A percentile compares a stretch with the other conserved stretches of the same genome.
These are phyloP conservation scores for Paecilomyces fulvus DNA, from an alignment of 2,329 filamentous ascomycete species.

Conservation along the genomic window DNA sequence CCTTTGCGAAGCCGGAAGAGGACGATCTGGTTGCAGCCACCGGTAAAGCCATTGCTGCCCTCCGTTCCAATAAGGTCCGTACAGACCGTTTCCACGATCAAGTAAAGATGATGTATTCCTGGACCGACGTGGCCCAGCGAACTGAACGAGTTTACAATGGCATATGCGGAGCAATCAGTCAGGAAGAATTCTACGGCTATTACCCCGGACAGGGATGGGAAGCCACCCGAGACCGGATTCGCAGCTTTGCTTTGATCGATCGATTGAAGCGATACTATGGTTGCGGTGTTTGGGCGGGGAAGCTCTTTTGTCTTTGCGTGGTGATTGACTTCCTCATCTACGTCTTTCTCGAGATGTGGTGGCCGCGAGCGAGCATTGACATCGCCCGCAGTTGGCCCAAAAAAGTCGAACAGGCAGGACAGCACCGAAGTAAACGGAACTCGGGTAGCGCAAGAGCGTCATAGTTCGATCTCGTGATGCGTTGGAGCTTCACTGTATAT, in stretches of 20 bases:
- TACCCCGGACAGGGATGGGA: conserved; percentile 62
- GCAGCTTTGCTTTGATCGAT: conserved; percentile 89
- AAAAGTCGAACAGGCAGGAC: conserved; percentile 44
- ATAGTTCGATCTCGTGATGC: background rate
- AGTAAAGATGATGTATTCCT: conserved; percentile 97
- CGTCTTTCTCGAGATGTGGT: conserved; percentile 77
- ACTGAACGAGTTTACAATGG: conserved; percentile 94
- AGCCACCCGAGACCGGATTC: conserved; percentile 61
- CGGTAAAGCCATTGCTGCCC: conserved; percentile 74
- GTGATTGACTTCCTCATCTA: conserved; percentile 91
- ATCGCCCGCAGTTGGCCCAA: conserved; percentile 88
- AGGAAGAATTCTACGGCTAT: conserved; percentile 82
- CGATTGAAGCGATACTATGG: conserved; percentile 94
- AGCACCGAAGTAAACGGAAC: background rate
- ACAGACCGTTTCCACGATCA: conserved; percentile 95
- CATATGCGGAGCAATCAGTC: conserved; percentile 75
- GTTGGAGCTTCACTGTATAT: background rate
- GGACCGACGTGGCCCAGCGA: conserved; percentile 87
- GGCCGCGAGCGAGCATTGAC: conserved; percentile 78
- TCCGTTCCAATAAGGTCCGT: conserved; percentile 77
- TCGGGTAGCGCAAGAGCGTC: background rate
- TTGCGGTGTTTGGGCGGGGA: conserved; percentile 96
- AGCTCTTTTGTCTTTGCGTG: conserved; percentile 90
- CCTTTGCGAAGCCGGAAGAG: conserved; percentile 93
- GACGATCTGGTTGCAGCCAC: conserved; percentile 89